A percentile compares a stretch with the other conserved stretches of the same genome.
Evolutionary conservation across 73 alveolate species (phyloP).

Genomic region (Diophrys sp.): DNA sequence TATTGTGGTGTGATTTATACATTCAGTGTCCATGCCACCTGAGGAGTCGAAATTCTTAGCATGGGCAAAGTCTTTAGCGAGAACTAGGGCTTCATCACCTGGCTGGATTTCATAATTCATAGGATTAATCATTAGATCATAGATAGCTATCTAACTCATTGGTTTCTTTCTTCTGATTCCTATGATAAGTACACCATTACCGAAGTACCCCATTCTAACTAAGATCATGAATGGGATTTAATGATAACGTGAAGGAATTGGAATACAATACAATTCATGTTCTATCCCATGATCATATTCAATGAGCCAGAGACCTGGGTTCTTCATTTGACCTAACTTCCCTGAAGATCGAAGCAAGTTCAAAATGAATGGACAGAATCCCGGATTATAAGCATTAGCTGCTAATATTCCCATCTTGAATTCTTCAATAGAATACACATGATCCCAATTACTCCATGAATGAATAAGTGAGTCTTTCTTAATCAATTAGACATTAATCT

Average conservation of each 20-base stretch:
- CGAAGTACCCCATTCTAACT: slow-evolving; percentile 51
- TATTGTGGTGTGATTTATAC: neutral
- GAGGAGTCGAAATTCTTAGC: slow-evolving; percentile 29
- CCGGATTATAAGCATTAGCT: slow-evolving; percentile 68
- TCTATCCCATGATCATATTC: slow-evolving; percentile 67
- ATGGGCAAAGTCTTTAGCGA: slow-evolving; percentile 52
- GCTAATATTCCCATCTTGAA: slow-evolving; percentile 64
- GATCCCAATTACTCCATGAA: slow-evolving; percentile 68
- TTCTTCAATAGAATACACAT: slow-evolving; percentile 60
- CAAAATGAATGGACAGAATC: slow-evolving; percentile 56
- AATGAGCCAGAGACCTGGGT: slow-evolving; percentile 48
- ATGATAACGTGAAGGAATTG: slow-evolving; percentile 38
- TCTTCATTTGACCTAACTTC: slow-evolving; percentile 26
- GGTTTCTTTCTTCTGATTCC: slow-evolving; percentile 62
- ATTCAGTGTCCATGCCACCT: neutral
- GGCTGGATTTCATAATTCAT: slow-evolving; percentile 34
- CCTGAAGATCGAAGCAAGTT: slow-evolving; percentile 52
- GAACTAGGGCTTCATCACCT: slow-evolving; percentile 65
- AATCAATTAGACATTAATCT: slow-evolving; percentile 49
- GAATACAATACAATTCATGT: slow-evolving; percentile 56
- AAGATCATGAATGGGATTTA: slow-evolving; percentile 37
- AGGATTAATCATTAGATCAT: slow-evolving; percentile 56
- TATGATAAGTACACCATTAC: slow-evolving; percentile 46
- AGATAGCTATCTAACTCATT: slow-evolving; percentile 27
- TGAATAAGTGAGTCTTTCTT: slow-evolving; percentile 61